These are phyloP conservation scores for Phymatotrichopsis omnivora DNA, from an alignment of 2,329 filamentous ascomycete genomes.

Conservation along the genomic window DNA sequence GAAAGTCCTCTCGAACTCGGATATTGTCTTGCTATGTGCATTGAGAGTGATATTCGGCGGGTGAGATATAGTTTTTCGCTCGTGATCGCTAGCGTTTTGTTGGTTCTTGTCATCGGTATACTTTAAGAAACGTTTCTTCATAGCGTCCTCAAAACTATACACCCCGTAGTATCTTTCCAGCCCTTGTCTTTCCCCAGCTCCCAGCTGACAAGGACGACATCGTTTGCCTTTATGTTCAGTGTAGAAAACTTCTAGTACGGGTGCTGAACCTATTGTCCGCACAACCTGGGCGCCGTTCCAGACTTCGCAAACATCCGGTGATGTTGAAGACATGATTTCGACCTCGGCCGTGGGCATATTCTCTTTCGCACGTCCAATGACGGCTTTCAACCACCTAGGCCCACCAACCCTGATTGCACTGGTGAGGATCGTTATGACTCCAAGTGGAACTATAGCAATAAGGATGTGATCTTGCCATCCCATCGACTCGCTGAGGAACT, in stretches of 20 bases:
- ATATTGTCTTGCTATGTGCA: slow-evolving; percentile 5
- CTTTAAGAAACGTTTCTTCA: too few species aligned
- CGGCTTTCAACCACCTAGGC: slow-evolving; percentile 16
- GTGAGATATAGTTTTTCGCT: too few species aligned
- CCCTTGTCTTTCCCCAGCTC: too few species aligned
- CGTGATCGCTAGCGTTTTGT: neutral
- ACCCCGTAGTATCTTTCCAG: too few species aligned
- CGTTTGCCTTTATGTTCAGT: too few species aligned
- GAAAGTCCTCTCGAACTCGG: slow-evolving; percentile 4
- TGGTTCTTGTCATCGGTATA: neutral
- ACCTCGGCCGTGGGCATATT: slow-evolving; percentile 28
- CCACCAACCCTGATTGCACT: slow-evolving; percentile 31
- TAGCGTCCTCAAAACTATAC: slow-evolving; percentile 3
- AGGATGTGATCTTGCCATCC: slow-evolving; percentile 38
- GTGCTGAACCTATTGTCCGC: slow-evolving; percentile 13
- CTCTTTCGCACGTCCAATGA: slow-evolving; percentile 30
- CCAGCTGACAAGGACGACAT: too few species aligned
- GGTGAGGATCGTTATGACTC: slow-evolving; percentile 30
- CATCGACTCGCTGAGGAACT: slow-evolving; percentile 20
- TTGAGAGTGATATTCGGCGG: slow-evolving; percentile 28
- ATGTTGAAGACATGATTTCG: slow-evolving; percentile 33
- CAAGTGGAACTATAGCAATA: slow-evolving; percentile 33
- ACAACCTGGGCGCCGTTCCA: slow-evolving; percentile 29
- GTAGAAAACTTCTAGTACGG: too few species aligned
- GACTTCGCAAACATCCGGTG: slow-evolving; percentile 32